phyloP scores from a whole-genome alignment of 176 grass and related monocot species.

The Eragrostis curvula region DNA sequence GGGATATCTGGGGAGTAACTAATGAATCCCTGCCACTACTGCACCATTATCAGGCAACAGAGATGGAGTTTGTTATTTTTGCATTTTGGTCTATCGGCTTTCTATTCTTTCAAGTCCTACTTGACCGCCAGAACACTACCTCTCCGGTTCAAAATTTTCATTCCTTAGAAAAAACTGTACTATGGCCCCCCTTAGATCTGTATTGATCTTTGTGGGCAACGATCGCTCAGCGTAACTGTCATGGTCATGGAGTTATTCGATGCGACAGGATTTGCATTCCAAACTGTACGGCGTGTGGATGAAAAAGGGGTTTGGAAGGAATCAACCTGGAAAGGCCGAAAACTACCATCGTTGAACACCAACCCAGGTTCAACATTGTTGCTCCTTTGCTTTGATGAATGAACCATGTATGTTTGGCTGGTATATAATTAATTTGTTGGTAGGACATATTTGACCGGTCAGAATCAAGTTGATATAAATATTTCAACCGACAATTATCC shows the following conservation, averaged over 20 bases:
- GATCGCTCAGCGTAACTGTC: not conserved
- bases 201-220: not conserved
- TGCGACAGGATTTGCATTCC: not conserved
- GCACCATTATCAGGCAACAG: not conserved
- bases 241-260: not conserved
- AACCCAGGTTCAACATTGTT: conserved; percentile 7
- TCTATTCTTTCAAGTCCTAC: not conserved
- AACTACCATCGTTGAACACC: conserved; percentile 1
- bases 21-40: conserved; percentile 16
- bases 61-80: not conserved
- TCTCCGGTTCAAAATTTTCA: not conserved
- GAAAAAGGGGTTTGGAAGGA: not conserved
- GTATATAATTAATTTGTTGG: no score
- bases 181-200: not conserved
- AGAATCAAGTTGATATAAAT: not conserved
- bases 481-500: not conserved
- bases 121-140: not conserved
- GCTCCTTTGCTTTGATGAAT: not conserved
- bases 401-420: no score
- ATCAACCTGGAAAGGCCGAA: conserved; percentile 8
- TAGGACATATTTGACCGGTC: conserved; percentile 19
- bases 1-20: not conserved
- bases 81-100: not conserved
- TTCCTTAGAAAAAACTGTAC: not conserved
- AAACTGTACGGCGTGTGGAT: conserved; percentile 9